Conservation (phyloP, 116 monocot genomes). For the Trichopus zeylanicus region DNA sequence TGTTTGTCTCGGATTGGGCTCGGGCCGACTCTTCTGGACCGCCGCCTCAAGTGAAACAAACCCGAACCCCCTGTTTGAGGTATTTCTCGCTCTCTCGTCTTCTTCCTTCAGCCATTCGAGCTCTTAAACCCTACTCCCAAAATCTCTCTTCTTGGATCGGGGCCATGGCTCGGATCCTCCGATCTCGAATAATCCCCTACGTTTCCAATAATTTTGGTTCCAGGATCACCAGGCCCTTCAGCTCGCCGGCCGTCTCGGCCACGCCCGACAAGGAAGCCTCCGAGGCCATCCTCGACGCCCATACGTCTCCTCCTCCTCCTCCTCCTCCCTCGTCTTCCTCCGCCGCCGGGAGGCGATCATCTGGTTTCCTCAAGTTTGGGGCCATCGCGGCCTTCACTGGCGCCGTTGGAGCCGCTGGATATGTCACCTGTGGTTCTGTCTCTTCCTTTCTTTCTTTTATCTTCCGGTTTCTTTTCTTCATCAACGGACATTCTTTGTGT, state of each 20-base stretch:
- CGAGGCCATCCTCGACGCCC: neutral
- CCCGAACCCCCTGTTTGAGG: too few relatives aligned
- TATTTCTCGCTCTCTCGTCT: too few relatives aligned
- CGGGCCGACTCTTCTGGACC: too few relatives aligned
- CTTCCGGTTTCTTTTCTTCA: neutral
- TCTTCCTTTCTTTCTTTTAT: neutral
- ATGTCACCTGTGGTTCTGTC: slow-evolving; percentile 9
- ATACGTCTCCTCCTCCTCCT: slow-evolving; percentile 1
- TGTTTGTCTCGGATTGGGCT: too few relatives aligned
- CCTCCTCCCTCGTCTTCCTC: neutral
- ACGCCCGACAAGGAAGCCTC: neutral
- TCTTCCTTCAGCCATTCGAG: neutral
- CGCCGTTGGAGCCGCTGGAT: slow-evolving; percentile 2
- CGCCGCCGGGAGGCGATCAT: neutral
- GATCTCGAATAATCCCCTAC: neutral
- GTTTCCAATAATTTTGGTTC: neutral
- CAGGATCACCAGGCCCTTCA: neutral
- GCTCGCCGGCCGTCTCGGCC: neutral
- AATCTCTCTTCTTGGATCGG: too few relatives aligned
- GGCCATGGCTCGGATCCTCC: neutral
- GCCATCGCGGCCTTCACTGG: slow-evolving; percentile 5
- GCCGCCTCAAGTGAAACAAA: too few relatives aligned
- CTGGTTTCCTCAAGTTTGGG: slow-evolving; percentile 7
- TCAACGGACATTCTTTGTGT: neutral
- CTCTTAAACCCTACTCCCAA: neutral